Percentiles rank a stretch among this genome's conserved stretches.
Evolutionary conservation across 306 rosid genomes (phyloP).

Genomic region (Corylus avellana): DNA sequence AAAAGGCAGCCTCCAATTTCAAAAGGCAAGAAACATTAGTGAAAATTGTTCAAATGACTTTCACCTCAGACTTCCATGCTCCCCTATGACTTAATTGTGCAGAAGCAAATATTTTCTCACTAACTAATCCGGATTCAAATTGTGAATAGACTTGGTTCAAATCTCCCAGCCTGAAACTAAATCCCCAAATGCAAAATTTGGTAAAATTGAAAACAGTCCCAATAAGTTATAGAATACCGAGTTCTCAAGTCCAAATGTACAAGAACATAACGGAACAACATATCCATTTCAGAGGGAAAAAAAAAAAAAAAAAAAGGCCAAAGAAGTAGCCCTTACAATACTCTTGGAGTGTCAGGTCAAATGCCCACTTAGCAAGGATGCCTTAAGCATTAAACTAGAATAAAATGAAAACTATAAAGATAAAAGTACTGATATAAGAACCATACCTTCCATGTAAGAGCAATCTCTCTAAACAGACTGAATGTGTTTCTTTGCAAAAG

Average conservation of each 20-base stretch:
- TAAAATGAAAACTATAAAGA: not conserved
- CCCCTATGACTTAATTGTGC: not conserved
- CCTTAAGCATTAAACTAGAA: constrained; percentile 2
- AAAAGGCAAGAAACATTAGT: not conserved
- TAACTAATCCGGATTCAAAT: not conserved
- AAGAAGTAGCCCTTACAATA: not conserved
- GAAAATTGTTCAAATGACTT: not conserved
- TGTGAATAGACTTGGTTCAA: not conserved
- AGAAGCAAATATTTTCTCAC: not conserved
- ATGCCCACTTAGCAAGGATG: not conserved
- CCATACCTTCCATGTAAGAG: constrained; percentile 74
- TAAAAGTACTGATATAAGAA: not conserved
- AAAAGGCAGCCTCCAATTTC: too few species aligned
- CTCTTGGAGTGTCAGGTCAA: not conserved
- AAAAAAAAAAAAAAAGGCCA: not conserved
- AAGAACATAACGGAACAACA: not conserved
- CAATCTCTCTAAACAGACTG: constrained; percentile 64
- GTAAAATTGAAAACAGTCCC: not conserved
- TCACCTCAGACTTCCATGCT: not conserved
- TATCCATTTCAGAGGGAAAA: not conserved
- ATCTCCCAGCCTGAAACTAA: not conserved
- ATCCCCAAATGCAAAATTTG: not conserved
- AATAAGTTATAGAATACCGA: not conserved
- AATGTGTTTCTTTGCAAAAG: constrained; percentile 70
- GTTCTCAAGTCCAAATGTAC: not conserved